Conservation (phyloP, 768 basidiomycete species). For the Podaxis sp. region DNA sequence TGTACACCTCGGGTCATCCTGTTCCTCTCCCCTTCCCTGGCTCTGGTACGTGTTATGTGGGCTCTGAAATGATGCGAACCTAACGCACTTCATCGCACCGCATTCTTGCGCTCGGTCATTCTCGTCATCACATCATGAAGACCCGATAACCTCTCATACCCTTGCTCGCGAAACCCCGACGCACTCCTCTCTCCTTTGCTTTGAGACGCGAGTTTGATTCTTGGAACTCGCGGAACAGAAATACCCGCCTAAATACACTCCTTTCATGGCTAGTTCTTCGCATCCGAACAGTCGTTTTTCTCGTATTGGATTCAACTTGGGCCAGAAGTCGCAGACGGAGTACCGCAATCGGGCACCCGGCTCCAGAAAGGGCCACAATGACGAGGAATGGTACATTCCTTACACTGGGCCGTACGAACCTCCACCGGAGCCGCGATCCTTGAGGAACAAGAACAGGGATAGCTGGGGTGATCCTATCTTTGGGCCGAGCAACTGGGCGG, state of each 20-base stretch:
- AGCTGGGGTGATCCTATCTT: constrained; percentile 18
- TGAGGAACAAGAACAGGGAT: constrained; percentile 12
- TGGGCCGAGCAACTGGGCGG: background rate
- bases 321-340: constrained; percentile 2
- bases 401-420: constrained; percentile 16
- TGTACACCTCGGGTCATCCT: constrained; percentile 1
- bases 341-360: background rate
- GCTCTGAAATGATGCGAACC: background rate
- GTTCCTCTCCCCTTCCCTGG: background rate
- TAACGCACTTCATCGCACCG: background rate
- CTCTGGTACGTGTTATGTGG: background rate
- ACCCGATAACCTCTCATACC: background rate
- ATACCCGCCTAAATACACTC: background rate
- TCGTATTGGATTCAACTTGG: constrained; percentile 5
- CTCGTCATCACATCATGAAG: background rate
- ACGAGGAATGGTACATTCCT: constrained; percentile 17
- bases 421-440: constrained; percentile 7
- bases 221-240: background rate
- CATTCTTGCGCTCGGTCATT: background rate
- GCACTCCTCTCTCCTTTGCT: background rate
- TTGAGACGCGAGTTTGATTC: background rate
- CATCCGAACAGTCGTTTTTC: constrained; percentile 1
- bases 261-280: background rate
- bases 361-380: background rate
- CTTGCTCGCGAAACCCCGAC: background rate